These are phyloP conservation scores for Moringa oleifera DNA, from an alignment of 345 rosid species.

Conservation along the genomic window DNA sequence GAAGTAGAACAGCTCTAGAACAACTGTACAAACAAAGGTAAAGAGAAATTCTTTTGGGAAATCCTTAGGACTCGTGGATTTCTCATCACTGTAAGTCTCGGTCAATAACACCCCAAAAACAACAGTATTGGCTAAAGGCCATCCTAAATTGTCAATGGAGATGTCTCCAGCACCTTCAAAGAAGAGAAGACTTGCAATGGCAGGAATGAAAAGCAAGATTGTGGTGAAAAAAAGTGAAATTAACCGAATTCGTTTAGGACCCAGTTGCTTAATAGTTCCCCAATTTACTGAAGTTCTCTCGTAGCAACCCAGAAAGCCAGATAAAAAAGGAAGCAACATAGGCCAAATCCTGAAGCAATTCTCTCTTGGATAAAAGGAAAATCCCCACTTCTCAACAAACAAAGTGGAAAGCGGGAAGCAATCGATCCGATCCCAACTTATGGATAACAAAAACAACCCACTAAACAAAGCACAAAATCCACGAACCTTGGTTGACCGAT, in stretches of 20 bases:
- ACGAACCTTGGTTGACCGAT: conserved; percentile 33
- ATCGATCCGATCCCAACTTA: conserved; percentile 85
- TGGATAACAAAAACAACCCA: conserved; percentile 65
- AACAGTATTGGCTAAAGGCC: conserved; percentile 90
- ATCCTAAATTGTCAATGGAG: conserved; percentile 55
- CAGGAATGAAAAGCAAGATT: conserved; percentile 64
- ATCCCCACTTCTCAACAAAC: conserved; percentile 31
- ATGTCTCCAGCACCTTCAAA: conserved; percentile 41
- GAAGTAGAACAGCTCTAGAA: conserved; percentile 75
- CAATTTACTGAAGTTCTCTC: conserved; percentile 73
- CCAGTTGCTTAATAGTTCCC: conserved; percentile 56
- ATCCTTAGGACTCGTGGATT: conserved; percentile 49
- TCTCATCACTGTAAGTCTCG: conserved; percentile 68
- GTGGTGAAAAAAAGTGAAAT: conserved; percentile 64
- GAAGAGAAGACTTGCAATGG: conserved; percentile 49
- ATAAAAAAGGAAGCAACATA: conserved; percentile 74
- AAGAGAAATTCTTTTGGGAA: conserved; percentile 62
- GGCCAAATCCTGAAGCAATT: conserved; percentile 74
- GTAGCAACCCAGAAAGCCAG: conserved; percentile 83
- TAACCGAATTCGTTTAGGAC: conserved; percentile 62
- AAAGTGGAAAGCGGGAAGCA: conserved; percentile 70
- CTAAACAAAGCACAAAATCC: conserved; percentile 56
- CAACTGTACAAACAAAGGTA: conserved; percentile 66
- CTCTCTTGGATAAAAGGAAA: conserved; percentile 42
- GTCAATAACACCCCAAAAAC: conserved; percentile 82